Conservation (phyloP, 2,329 filamentous ascomycete species). For the Botryotinia calthae region DNA sequence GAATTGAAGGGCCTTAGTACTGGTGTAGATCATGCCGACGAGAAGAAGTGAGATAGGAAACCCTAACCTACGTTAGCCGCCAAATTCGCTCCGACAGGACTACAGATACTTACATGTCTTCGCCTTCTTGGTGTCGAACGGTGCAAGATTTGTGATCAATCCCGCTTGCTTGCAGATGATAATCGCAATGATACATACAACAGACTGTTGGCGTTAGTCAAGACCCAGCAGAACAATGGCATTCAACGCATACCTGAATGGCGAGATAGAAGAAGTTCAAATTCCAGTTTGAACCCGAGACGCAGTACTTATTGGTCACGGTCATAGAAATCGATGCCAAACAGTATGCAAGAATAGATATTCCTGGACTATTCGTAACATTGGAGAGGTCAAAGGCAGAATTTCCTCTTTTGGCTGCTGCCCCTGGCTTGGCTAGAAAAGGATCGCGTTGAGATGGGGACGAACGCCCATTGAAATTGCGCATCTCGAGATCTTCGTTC, state of each 20-base stretch:
- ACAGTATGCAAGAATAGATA: slow-evolving; percentile 89
- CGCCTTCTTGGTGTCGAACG: slow-evolving; percentile 83
- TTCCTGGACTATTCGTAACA: slow-evolving; percentile 70
- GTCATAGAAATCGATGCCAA: slow-evolving; percentile 98
- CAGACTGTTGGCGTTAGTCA: slow-evolving; percentile 55
- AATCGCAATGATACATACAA: slow-evolving; percentile 86
- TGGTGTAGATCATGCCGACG: slow-evolving; percentile 98
- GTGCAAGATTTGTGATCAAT: slow-evolving; percentile 76
- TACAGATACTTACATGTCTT: slow-evolving; percentile 70
- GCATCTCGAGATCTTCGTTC: slow-evolving; percentile 63
- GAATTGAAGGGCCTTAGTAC: slow-evolving; percentile 92
- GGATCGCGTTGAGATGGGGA: slow-evolving; percentile 42
- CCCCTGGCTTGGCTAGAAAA: slow-evolving; percentile 36
- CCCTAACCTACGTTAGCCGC: slow-evolving; percentile 55
- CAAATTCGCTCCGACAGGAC: neutral
- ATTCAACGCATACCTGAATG: slow-evolving; percentile 68
- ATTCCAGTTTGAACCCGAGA: slow-evolving; percentile 89
- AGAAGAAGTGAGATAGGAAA: slow-evolving; percentile 94
- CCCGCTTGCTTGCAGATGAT: slow-evolving; percentile 76
- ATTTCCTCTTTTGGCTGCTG: slow-evolving; percentile 37
- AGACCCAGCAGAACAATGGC: slow-evolving; percentile 11
- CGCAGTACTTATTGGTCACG: slow-evolving; percentile 98
- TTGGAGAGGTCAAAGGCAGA: slow-evolving; percentile 32
- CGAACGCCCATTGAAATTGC: slow-evolving; percentile 38
- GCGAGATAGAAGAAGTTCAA: slow-evolving; percentile 93